A percentile compares a stretch with the other conserved stretches of the same genome.
Conservation (phyloP, 2,329 filamentous ascomycete genomes). For the Epichloe sp. region DNA sequence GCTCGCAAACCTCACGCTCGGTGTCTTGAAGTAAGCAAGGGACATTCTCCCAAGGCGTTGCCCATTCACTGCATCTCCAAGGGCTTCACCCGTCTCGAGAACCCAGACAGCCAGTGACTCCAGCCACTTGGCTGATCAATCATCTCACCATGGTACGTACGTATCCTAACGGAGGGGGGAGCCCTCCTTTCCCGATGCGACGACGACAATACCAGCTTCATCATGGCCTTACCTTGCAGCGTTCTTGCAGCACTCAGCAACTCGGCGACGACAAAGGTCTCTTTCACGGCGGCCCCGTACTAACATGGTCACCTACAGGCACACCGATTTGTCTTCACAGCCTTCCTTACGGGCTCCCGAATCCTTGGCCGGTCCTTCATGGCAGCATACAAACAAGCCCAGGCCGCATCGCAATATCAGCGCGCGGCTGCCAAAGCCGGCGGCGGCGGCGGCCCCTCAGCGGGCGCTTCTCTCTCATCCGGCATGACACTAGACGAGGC, state of each 20-base stretch:
- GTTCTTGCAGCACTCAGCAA: too few relatives aligned
- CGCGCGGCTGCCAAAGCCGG: slow-evolving; percentile 54
- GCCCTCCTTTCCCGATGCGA: not conserved
- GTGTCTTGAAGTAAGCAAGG: slow-evolving; percentile 14
- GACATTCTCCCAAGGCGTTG: slow-evolving; percentile 8
- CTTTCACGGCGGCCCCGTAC: not conserved
- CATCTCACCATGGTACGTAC: slow-evolving; percentile 17
- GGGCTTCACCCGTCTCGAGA: not conserved
- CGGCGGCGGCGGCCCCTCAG: slow-evolving; percentile 38
- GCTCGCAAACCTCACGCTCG: slow-evolving; percentile 10
- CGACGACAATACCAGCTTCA: not conserved
- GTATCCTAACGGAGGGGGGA: too few relatives aligned
- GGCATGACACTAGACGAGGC: slow-evolving; percentile 92
- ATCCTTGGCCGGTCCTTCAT: slow-evolving; percentile 86
- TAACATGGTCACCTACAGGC: slow-evolving; percentile 44
- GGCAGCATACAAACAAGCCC: slow-evolving; percentile 92
- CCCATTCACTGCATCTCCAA: not conserved
- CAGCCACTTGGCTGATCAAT: not conserved
- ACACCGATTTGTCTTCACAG: slow-evolving; percentile 78
- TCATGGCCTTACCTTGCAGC: not conserved
- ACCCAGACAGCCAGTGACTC: not conserved
- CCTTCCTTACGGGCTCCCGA: slow-evolving; percentile 78
- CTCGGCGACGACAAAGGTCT: too few relatives aligned
- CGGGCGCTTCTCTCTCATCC: slow-evolving; percentile 42
- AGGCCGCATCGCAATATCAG: slow-evolving; percentile 72